Conservation (phyloP, 2,329 filamentous ascomycete genomes). For the Cladorrhinum sp. region DNA sequence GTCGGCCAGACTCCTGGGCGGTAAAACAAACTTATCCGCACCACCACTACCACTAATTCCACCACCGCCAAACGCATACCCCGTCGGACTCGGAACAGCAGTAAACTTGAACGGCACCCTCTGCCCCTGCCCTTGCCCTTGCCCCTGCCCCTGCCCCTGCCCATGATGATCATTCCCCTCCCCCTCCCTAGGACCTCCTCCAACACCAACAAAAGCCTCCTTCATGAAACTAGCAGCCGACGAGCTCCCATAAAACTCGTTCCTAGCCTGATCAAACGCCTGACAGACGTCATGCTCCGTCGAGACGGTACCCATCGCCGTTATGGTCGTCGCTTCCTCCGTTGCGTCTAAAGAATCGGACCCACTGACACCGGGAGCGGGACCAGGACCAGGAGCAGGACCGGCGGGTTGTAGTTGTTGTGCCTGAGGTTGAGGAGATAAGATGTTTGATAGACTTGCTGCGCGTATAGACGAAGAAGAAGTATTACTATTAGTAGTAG, state of each 20-base stretch:
- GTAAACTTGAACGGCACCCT: background rate
- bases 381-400: background rate
- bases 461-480: background rate
- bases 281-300: slow-evolving; percentile 26
- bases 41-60: background rate
- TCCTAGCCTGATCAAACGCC: slow-evolving; percentile 24
- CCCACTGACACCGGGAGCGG: slow-evolving; percentile 5
- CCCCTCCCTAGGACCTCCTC: background rate
- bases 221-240: slow-evolving; percentile 40
- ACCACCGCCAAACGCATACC: slow-evolving; percentile 1
- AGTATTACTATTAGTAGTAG: background rate
- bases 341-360: slow-evolving; percentile 19
- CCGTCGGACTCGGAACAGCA: slow-evolving; percentile 2
- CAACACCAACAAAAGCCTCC: slow-evolving; percentile 29
- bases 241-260: slow-evolving; percentile 39
- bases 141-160: no score
- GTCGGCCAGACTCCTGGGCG: slow-evolving; percentile 41
- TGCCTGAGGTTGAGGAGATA: background rate
- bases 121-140: no score
- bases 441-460: background rate
- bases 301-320: slow-evolving; percentile 39
- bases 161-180: no score
- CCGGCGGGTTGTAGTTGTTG: background rate
- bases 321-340: slow-evolving; percentile 28
- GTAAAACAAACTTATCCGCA: slow-evolving; percentile 35